A percentile compares a stretch with the other conserved stretches of the same genome.
These are phyloP conservation scores for Kurtzmaniella fragi DNA, from an alignment of 805 yeast species.

Conservation along the genomic window DNA sequence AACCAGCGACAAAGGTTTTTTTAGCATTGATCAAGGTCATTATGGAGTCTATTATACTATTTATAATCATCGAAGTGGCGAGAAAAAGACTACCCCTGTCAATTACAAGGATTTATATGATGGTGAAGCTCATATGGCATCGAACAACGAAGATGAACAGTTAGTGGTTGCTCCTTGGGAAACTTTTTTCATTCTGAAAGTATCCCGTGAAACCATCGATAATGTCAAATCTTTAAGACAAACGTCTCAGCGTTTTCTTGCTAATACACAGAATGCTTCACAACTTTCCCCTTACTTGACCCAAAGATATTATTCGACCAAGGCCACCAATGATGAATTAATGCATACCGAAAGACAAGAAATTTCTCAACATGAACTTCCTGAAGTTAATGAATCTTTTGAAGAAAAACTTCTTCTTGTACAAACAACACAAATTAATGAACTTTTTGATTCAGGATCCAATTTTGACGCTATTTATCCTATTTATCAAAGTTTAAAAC, in stretches of 20 bases:
- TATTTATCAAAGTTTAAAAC: constrained; percentile 34
- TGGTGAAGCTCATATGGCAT: neutral
- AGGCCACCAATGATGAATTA: neutral
- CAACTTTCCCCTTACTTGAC: constrained; percentile 5
- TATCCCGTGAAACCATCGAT: constrained; percentile 24
- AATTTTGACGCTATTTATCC: constrained; percentile 32
- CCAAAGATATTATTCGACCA: constrained; percentile 3
- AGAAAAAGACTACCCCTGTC: constrained; percentile 5
- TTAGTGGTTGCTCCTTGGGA: constrained; percentile 1
- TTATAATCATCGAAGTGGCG: constrained; percentile 30
- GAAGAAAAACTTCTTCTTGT: constrained; percentile 14
- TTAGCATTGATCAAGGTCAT: constrained; percentile 34
- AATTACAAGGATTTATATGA: constrained; percentile 1
- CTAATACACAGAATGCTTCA: constrained; percentile 12
- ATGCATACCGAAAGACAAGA: neutral
- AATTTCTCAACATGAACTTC: neutral
- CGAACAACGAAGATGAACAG: neutral
- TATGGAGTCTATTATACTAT: constrained; percentile 39
- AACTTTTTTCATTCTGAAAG: constrained; percentile 23
- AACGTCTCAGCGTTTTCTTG: constrained; percentile 15
- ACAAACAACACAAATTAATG: constrained; percentile 16
- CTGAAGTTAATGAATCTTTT: constrained; percentile 9
- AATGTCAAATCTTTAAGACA: constrained; percentile 20
- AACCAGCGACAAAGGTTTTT: constrained; percentile 10
- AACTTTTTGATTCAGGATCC: constrained; percentile 11